Percentiles rank a stretch among this genome's conserved stretches.
Evolutionary conservation across 2,329 filamentous ascomycete species (phyloP).

Genomic region (Blastomyces percursus): DNA sequence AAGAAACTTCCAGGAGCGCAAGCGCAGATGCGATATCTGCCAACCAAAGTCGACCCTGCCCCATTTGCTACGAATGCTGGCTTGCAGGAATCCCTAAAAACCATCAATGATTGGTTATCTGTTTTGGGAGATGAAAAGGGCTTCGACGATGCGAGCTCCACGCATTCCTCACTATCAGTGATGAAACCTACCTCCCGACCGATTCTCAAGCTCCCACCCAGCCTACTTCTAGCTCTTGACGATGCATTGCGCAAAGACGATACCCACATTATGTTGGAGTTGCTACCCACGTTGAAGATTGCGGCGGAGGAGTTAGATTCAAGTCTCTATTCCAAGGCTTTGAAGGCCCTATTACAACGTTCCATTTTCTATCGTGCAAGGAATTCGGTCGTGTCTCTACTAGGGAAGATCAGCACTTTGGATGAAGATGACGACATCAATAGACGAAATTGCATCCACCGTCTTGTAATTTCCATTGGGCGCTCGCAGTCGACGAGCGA

Average conservation of each 20-base stretch:
- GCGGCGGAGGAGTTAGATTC: slow-evolving; percentile 47
- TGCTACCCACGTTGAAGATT: slow-evolving; percentile 49
- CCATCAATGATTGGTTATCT: slow-evolving; percentile 86
- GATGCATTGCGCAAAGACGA: slow-evolving; percentile 33
- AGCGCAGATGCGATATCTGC: slow-evolving; percentile 75
- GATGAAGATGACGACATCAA: slow-evolving; percentile 90
- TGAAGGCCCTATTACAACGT: slow-evolving; percentile 35
- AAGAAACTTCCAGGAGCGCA: slow-evolving; percentile 73
- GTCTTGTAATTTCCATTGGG: slow-evolving; percentile 83
- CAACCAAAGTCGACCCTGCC: slow-evolving; percentile 78
- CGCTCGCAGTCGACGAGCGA: slow-evolving; percentile 52
- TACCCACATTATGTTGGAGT: slow-evolving; percentile 32
- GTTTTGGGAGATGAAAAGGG: slow-evolving; percentile 65
- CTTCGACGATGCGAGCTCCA: slow-evolving; percentile 61
- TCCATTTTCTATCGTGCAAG: slow-evolving; percentile 61
- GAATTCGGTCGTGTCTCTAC: slow-evolving; percentile 57
- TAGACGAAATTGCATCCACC: slow-evolving; percentile 83
- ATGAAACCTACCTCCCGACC: slow-evolving; percentile 66
- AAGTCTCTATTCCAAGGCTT: slow-evolving; percentile 53
- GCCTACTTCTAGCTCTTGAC: slow-evolving; percentile 32
- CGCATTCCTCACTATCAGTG: slow-evolving; percentile 57
- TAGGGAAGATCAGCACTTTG: slow-evolving; percentile 58
- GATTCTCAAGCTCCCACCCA: slow-evolving; percentile 59
- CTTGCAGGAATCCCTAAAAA: slow-evolving; percentile 48
- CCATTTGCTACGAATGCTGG: slow-evolving; percentile 70